Percentiles rank a stretch among this genome's conserved stretches.
Conservation (phyloP, 78 protist species). For the Polysphondylium violaceum region DNA sequence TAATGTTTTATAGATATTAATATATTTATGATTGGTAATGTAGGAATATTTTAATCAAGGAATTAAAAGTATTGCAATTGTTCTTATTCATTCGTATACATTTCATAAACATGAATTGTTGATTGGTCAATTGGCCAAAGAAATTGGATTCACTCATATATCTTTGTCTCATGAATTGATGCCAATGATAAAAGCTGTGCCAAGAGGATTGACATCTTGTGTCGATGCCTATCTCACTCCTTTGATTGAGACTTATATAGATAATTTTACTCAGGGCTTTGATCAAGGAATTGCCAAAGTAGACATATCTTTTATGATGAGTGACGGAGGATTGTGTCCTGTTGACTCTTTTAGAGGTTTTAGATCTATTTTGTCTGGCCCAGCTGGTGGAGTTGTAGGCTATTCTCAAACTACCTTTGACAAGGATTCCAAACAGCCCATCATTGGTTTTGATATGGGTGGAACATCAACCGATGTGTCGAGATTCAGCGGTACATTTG, state of each 20-base stretch:
- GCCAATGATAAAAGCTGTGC: constrained; percentile 91
- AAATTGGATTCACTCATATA: constrained; percentile 93
- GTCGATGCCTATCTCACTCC: constrained; percentile 99
- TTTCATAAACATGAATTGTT: constrained; percentile 86
- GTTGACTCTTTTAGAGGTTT: constrained; percentile 88
- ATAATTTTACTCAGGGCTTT: constrained; percentile 87
- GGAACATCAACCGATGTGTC: constrained; percentile 97
- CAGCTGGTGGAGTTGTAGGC: constrained; percentile 98
- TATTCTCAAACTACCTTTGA: constrained; percentile 86
- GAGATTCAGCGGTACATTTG: constrained; percentile 83
- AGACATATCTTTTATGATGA: constrained; percentile 93
- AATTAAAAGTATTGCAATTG: constrained; percentile 88
- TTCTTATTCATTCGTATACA: constrained; percentile 92
- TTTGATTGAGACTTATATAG: constrained; percentile 78
- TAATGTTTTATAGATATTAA: neutral
- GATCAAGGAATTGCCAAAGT: constrained; percentile 68
- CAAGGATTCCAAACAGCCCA: constrained; percentile 64
- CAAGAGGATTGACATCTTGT: constrained; percentile 95
- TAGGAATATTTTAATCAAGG: constrained; percentile 77
- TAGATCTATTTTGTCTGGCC: constrained; percentile 95
- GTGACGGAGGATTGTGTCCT: constrained; percentile 96
- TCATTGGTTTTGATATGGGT: constrained; percentile 98
- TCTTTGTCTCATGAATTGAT: constrained; percentile 87
- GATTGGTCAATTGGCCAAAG: constrained; percentile 86
- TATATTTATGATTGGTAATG: neutral